Evolutionary conservation across 768 basidiomycete genomes (phyloP), one percentile per base, ranked within the genome.

Genomic region (Tephrocybe sp.): DNA sequence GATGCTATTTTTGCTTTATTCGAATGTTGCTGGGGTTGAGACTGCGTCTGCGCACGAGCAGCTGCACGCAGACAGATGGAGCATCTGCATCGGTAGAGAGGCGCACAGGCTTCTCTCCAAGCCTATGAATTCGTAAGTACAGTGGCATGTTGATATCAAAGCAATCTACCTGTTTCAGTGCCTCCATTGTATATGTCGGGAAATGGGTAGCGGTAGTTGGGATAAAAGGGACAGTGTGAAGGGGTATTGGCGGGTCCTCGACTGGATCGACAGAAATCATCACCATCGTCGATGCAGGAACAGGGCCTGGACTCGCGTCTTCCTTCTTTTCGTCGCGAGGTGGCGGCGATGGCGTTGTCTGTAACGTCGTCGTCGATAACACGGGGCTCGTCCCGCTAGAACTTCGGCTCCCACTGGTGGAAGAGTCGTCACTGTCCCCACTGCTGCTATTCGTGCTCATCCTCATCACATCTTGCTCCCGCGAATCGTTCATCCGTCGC

Each of bases 321-420:
- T 67, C 67, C 52, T 70, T 70, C 48, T 66, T 65, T 36, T 64
- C 61, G 16, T 62, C 68, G 6, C 65, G 59, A 22, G 87, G 87
- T 0, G 86, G 83, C 0, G 87, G 87, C 1, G 84, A 86, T 0
- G 87, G 87, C 6, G 87, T 89, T n/a, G 87, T 90, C 54, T 84
- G 83, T 26, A 89, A 61, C 6, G 87, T 90, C 7, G 84, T 79
- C 1, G 85, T 85, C 11, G 85, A 87, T 22, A 89, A 62, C 3
- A 88, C 86, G 0, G 87, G 88, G 56, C 86, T 88, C 16, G 87
- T 88, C 36, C 66, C 53, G 64, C 59, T 68, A 17, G 84, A 82
- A 4, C 82, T 84, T 7, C 74, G 76, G 19, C 77, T 74, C 13
- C 74, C 64, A 20, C 58, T 68, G 49, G 76, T 58, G 22, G 69